Evolutionary conservation across 352 stramenopile genomes (phyloP), one percentile per base, ranked within the genome.

Genomic region (Phytophthora sp.): DNA sequence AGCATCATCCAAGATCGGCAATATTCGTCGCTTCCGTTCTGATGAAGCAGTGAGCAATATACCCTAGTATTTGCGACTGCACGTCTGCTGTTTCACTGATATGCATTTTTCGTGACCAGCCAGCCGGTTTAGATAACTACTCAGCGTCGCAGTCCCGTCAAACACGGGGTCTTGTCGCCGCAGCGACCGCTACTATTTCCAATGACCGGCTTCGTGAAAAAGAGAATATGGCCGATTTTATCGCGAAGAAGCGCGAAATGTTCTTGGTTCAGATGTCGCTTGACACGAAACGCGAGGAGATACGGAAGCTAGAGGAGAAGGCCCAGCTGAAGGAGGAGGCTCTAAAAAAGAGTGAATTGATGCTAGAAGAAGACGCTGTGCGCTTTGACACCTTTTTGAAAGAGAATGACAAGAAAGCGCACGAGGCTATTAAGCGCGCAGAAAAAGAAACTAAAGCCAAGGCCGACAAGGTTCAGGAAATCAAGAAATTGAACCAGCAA

Each of bases 361-460:
- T 98, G 94, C 80, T 98, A 0, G 96, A 99, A 74, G 91, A 98
- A 68, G 95, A 99, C 53, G 92, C 94, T 5, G 91, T 98, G 39
- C 84, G 92, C 15, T 99, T 99, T 51, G 96, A 99, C 62, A 97
- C 93, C 15, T 98, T 98, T 32, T 62, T 99, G n/a, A 99, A 98
- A 59, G 95, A 99, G 58, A 98, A 98, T 63, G 95, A 99, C 82
- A 97, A 96, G 62, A 98, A 98, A 62, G 92, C 95, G n/a, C 91
- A 98, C 66, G 93, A 98, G 52, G 95, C 95, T 4, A 98, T 98
- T 59, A 98, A 98, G 51, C 76, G 83, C 18, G 93, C 94, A 4
- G 96, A 99, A 62, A 95, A 94, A 35, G 93, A 98, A 71, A 98
- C 92, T 20, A 98, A 96, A 37, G 84, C 86, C 23, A 98, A 98